A percentile compares a stretch with the other conserved stretches of the same genome.
Evolutionary conservation across 2,329 filamentous ascomycete genomes (phyloP).

Genomic region (Penicillium thymicola): DNA sequence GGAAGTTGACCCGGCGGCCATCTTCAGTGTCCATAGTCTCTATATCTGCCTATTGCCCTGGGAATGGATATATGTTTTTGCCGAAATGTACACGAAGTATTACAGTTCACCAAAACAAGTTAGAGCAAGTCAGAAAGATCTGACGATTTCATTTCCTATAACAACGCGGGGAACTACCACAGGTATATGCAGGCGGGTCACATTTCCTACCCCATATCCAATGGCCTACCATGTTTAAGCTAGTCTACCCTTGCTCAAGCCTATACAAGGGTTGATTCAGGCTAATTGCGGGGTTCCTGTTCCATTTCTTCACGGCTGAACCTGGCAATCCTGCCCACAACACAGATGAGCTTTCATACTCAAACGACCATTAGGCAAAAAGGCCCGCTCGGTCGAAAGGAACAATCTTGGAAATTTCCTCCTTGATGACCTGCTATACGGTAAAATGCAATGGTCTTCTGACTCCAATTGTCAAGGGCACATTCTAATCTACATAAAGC

Average conservation of each 20-base stretch:
- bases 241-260: neutral
- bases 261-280: conserved; percentile 12
- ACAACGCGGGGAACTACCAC: neutral
- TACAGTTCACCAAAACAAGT: neutral
- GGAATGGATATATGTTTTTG: neutral
- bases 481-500: neutral
- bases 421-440: neutral
- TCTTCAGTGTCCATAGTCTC: neutral
- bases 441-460: neutral
- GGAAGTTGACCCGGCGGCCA: neutral
- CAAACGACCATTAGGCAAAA: conserved; percentile 9
- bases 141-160: neutral
- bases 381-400: conserved; percentile 10
- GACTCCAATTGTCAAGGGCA: neutral
- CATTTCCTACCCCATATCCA: neutral
- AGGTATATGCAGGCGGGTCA: neutral
- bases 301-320: conserved; percentile 14
- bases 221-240: neutral
- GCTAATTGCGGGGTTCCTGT: conserved; percentile 3
- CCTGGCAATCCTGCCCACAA: neutral
- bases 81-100: neutral
- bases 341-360: neutral
- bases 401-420: neutral
- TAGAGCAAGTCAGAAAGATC: neutral
- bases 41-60: neutral